phyloP scores from a whole-genome alignment of 345 rosid species.

The Durio zibethinus region DNA sequence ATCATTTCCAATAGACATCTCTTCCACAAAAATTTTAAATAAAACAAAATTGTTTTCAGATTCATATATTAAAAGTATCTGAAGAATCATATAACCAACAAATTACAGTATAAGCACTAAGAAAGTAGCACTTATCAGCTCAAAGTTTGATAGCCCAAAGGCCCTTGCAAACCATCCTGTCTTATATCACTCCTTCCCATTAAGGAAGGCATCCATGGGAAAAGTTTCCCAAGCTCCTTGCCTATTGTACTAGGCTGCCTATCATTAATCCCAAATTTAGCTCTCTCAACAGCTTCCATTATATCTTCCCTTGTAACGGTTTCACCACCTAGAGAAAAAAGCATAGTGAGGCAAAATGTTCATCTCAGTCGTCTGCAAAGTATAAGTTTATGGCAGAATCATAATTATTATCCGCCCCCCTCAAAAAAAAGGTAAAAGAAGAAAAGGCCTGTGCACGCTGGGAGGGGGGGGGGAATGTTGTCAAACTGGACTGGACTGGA shows the following conservation, averaged over 20 bases:
- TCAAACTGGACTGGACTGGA: neutral
- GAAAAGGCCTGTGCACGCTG: neutral
- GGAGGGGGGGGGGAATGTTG: neutral
- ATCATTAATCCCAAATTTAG: constrained; percentile 79
- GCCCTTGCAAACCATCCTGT: constrained; percentile 67
- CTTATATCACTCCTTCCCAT: constrained; percentile 49
- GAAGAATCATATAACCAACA: neutral
- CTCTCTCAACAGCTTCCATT: constrained; percentile 96
- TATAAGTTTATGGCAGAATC: neutral
- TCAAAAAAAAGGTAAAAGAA: neutral
- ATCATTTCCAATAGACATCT: neutral
- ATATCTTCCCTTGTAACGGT: constrained; percentile 79
- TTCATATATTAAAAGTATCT: constrained; percentile 13
- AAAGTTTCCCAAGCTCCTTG: constrained; percentile 76
- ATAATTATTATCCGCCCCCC: neutral
- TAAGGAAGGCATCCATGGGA: constrained; percentile 90
- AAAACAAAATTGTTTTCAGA: constrained; percentile 15
- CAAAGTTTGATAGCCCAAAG: constrained; percentile 80
- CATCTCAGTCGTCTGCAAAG: neutral
- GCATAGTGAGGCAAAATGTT: neutral
- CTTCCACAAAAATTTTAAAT: neutral
- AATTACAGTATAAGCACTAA: constrained; percentile 2
- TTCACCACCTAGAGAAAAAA: constrained; percentile 55
- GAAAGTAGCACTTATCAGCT: constrained; percentile 42
- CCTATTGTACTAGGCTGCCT: constrained; percentile 53